phyloP scores from a whole-genome alignment of 495 filamentous ascomycete genomes.

The Aspergillus incahuasiensis region DNA sequence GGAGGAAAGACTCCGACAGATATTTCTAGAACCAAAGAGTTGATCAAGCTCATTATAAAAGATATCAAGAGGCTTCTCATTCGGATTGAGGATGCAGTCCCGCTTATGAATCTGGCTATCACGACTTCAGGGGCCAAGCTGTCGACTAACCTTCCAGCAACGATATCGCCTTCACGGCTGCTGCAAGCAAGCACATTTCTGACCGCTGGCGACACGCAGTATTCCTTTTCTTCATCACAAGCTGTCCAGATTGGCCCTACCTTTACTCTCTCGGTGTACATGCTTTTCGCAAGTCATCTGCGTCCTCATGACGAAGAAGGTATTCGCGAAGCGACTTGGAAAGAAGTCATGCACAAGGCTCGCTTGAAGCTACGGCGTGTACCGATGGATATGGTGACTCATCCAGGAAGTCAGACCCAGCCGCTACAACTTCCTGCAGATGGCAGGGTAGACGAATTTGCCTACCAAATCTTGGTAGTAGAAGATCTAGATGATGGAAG shows the following conservation, averaged over 20 bases:
- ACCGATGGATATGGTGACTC: constrained; percentile 37
- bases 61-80: constrained; percentile 72
- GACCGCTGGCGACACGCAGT: constrained; percentile 82
- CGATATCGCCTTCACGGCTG: constrained; percentile 85
- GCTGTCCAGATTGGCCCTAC: constrained; percentile 83
- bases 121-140: constrained; percentile 88
- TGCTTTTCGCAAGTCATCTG: constrained; percentile 86
- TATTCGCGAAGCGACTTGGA: constrained; percentile 80
- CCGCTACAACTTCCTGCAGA: constrained; percentile 41
- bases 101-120: constrained; percentile 90
- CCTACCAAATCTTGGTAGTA: constrained; percentile 82
- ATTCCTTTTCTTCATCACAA: constrained; percentile 55
- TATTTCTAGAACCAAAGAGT: constrained; percentile 46
- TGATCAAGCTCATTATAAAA: constrained; percentile 64
- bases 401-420: constrained; percentile 16
- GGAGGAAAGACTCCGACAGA: constrained; percentile 46
- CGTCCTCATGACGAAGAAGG: constrained; percentile 59
- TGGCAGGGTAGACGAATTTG: constrained; percentile 63
- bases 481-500: constrained; percentile 93
- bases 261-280: constrained; percentile 89
- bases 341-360: constrained; percentile 96
- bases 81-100: constrained; percentile 89
- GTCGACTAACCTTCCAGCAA: constrained; percentile 70
- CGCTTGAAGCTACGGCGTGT: constrained; percentile 70
- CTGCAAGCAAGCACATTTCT: constrained; percentile 93